Evolutionary conservation across 2,329 filamentous ascomycete genomes (phyloP).

Genomic region (Aureobasidium uvarum): DNA sequence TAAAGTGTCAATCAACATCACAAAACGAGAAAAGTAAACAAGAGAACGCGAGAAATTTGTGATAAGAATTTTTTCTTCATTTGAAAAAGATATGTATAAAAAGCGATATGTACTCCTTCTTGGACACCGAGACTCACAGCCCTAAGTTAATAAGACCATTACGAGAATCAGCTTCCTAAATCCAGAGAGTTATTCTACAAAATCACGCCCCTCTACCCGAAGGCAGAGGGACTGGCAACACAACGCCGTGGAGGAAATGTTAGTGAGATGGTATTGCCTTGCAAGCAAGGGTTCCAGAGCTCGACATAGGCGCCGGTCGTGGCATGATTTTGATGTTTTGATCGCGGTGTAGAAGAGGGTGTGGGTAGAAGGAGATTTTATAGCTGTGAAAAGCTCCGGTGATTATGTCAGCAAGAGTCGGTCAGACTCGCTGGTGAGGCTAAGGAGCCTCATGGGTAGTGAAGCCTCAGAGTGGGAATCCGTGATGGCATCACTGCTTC

Average conservation of each 20-base stretch:
- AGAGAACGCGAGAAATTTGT: too few relatives aligned
- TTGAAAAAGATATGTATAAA: not conserved
- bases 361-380: slow-evolving; percentile 14
- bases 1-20: too few relatives aligned
- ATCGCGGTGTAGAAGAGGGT: slow-evolving; percentile 46
- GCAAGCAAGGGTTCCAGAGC: slow-evolving; percentile 34
- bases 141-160: slow-evolving; percentile 67
- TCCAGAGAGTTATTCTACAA: slow-evolving; percentile 59
- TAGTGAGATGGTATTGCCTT: slow-evolving; percentile 28
- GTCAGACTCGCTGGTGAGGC: too few relatives aligned
- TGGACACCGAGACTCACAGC: slow-evolving; percentile 71
- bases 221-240: slow-evolving; percentile 63
- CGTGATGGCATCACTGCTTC: too few relatives aligned
- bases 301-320: slow-evolving; percentile 61
- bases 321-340: slow-evolving; percentile 65
- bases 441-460: too few relatives aligned
- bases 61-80: not conserved
- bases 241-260: slow-evolving; percentile 55
- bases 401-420: not conserved
- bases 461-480: too few relatives aligned
- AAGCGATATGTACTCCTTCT: slow-evolving; percentile 59
- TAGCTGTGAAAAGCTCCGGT: slow-evolving; percentile 2
- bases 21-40: too few relatives aligned
- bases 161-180: slow-evolving; percentile 70
- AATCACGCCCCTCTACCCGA: slow-evolving; percentile 54